phyloP scores from a whole-genome alignment of 2,329 filamentous ascomycete species.

The Trichophaea hybrida region DNA sequence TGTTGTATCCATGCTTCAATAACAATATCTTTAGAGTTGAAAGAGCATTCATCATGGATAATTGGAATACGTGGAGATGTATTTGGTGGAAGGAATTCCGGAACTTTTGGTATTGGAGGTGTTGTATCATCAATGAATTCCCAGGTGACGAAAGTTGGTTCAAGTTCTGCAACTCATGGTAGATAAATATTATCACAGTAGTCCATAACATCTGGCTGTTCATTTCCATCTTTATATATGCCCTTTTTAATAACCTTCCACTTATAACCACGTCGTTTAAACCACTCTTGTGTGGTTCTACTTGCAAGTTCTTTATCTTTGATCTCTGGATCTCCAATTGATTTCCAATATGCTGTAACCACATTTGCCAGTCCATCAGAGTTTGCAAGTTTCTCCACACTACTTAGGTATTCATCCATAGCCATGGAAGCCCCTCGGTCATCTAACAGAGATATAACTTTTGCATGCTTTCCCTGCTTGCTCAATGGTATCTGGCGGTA shows the following conservation, averaged over 20 bases:
- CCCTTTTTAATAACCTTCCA: constrained; percentile 2
- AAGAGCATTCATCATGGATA: constrained; percentile 6
- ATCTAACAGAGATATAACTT: neutral
- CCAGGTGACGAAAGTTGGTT: neutral
- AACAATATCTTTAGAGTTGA: too few species aligned
- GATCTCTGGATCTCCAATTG: too few species aligned
- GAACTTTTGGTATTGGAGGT: neutral
- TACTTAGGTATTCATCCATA: neutral
- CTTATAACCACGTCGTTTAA: constrained; percentile 1
- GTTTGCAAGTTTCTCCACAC: too few species aligned
- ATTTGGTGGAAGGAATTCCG: neutral
- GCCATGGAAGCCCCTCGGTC: neutral
- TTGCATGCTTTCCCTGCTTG: neutral
- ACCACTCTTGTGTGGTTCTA: neutral
- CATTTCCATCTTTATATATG: constrained; percentile 12
- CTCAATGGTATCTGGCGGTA: neutral
- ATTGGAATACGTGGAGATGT: neutral
- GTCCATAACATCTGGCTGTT: constrained; percentile 1
- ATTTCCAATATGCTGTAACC: neutral
- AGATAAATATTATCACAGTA: constrained; percentile 3
- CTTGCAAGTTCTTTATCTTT: neutral
- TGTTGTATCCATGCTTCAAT: constrained; percentile 1
- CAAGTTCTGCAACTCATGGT: neutral
- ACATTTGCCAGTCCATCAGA: neutral
- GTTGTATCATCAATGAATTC: neutral